Percentiles rank a stretch among this genome's conserved stretches.
Conservation (phyloP, 140 eudicot genomes). For the Bidens hawaiensis region DNA sequence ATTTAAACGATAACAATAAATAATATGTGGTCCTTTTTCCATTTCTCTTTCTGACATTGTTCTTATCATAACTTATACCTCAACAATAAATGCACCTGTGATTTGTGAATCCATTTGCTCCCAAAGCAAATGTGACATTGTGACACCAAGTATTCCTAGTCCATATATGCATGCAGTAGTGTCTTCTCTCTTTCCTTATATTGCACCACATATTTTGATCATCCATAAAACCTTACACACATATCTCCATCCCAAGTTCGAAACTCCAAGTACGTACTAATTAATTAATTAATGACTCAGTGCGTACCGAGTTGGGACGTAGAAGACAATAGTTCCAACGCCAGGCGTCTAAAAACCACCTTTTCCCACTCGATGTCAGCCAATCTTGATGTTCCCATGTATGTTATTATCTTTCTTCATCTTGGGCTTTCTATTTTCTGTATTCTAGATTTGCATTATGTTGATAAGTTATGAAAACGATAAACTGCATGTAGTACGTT, state of each 20-base stretch:
- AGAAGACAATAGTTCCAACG: conserved; percentile 22
- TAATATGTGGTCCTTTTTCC: conserved; percentile 33
- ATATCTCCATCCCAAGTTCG: not conserved
- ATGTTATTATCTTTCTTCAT: not conserved
- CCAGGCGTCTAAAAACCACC: not conserved
- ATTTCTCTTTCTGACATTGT: conserved; percentile 24
- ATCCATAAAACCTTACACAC: not conserved
- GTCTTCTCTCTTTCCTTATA: conserved; percentile 9
- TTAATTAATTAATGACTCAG: conserved; percentile 75
- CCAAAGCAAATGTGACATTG: conserved; percentile 7
- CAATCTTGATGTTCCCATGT: conserved; percentile 26
- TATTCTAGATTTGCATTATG: no score
- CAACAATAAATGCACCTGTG: conserved; percentile 23
- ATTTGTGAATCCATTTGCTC: conserved; percentile 13
- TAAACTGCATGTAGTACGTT: no score
- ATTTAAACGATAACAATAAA: not conserved
- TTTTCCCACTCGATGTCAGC: conserved; percentile 24
- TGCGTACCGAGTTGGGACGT: conserved; percentile 78
- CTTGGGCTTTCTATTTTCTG: not conserved
- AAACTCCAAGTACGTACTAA: no score
- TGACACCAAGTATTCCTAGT: conserved; percentile 30
- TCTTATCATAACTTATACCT: conserved; percentile 19
- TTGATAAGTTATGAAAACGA: no score
- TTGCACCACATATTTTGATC: conserved; percentile 15
- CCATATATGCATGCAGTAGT: conserved; percentile 31